Base-by-base conservation (phyloP, 2,329 filamentous ascomycete species). In the Alternaria sp. region DNA sequence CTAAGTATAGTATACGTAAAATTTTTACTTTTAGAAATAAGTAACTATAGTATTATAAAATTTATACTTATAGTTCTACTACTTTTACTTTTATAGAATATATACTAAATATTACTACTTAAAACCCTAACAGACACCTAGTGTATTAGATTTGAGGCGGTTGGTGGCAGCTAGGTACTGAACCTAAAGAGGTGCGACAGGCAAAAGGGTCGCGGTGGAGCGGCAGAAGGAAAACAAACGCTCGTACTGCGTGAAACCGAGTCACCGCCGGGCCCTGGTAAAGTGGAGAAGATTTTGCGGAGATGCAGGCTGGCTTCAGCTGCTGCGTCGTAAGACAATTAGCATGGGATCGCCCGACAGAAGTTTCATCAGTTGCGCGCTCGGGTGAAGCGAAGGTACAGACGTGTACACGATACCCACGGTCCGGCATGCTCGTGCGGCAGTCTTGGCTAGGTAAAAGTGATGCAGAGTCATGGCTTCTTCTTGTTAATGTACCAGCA, bases 211-310 rank as follows among this genome's bases (percentile, higher is more conserved):
- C 61, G 64, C 46, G 17, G 61, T 60, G 56, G 58, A 66, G 66
- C 64, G 63, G 63, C 63, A 62, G 57, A 63, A 50, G 65, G 54
- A 67, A 62, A 64, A 62, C 59, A 69, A 61, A 67, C 59, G 55
- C 53, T 59, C 46, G 46, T 32, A 57, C 45, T 61, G 59, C 65
- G 49, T 68, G 62, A 69, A 70, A 70, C 67, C 58, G 62, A 68
- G 63, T 67, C 65, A 71, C 59, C 49, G 50, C 30, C 52, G 43
- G 56, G 45, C 46, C 61, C 53, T 59, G 56, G 57, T 32, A 25
- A 32, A 57, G 32, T 53, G 55, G 61, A 63, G 61, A 56, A 36
- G 19, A 51, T 52, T 60, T 55, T 59, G 63, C 46, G 59, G 44
- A 61, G 55, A 64, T 54, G 57, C 61, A 61, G 54, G 45, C 53